Conservation (phyloP, 2,329 filamentous ascomycete genomes). For the Phyllosticta citrichinensis region DNA sequence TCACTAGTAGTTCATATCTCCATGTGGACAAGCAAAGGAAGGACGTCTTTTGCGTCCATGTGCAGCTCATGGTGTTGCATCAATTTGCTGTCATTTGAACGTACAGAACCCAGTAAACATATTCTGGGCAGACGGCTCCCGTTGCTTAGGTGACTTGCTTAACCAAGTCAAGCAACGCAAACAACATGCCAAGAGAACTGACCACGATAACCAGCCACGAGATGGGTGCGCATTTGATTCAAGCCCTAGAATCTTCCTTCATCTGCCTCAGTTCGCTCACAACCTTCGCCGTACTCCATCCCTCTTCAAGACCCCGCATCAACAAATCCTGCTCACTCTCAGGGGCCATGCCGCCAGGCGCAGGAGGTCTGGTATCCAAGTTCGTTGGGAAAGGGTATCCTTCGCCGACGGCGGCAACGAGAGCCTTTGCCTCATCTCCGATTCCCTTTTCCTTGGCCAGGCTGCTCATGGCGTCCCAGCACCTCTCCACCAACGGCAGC, state of each 20-base stretch:
- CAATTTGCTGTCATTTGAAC: no score
- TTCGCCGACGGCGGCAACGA: slow-evolving; percentile 44
- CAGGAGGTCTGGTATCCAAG: slow-evolving; percentile 46
- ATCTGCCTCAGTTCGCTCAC: slow-evolving; percentile 33
- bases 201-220: no score
- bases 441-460: slow-evolving; percentile 21
- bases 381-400: slow-evolving; percentile 56
- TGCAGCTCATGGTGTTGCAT: no score
- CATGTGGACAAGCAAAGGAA: no score
- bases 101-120: no score
- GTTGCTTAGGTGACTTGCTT: no score
- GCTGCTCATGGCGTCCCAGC: slow-evolving; percentile 33
- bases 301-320: slow-evolving; percentile 32
- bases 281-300: slow-evolving; percentile 31
- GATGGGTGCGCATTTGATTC: neutral
- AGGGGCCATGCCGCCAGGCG: slow-evolving; percentile 49
- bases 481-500: slow-evolving; percentile 36
- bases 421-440: slow-evolving; percentile 35
- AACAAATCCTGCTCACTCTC: slow-evolving; percentile 48
- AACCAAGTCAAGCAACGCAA: no score
- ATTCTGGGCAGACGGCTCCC: no score
- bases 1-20: no score
- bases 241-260: slow-evolving; percentile 22
- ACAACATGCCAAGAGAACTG: no score
- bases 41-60: no score